Conservation (phyloP, 108 stramenopile species). For the Nitzschia sp. region DNA sequence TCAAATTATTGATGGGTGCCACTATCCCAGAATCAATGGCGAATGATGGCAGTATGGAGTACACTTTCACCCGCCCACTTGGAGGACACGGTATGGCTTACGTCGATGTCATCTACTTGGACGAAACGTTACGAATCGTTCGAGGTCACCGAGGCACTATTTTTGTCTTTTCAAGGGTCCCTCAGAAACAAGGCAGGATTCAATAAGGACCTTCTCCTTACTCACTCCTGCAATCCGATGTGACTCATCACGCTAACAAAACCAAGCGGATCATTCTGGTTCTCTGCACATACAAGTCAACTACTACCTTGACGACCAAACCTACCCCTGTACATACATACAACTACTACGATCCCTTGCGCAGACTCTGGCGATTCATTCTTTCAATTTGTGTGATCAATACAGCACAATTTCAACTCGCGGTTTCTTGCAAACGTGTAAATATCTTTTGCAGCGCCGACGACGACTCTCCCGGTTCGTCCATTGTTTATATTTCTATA, state of each 20-base stretch:
- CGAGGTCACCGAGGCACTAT: constrained; percentile 74
- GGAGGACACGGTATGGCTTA: constrained; percentile 77
- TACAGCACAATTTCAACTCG: too few relatives aligned
- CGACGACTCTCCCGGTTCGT: too few relatives aligned
- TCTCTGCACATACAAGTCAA: constrained; percentile 7
- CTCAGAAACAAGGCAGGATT: constrained; percentile 10
- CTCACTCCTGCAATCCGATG: neutral
- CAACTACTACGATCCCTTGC: too few relatives aligned
- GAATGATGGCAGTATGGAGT: constrained; percentile 67
- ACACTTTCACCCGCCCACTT: constrained; percentile 59
- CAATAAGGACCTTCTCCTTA: neutral
- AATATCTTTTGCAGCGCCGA: too few relatives aligned
- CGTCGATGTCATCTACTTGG: constrained; percentile 73
- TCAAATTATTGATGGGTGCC: constrained; percentile 71
- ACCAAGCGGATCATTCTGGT: too few relatives aligned
- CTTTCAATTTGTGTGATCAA: neutral
- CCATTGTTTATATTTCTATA: too few relatives aligned
- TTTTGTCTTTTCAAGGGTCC: constrained; percentile 58
- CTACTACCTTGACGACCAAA: neutral
- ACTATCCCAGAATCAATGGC: constrained; percentile 57
- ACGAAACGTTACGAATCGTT: constrained; percentile 63
- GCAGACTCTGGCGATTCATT: neutral
- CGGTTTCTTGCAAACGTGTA: too few relatives aligned
- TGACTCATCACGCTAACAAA: too few relatives aligned
- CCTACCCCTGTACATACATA: neutral